A percentile compares a stretch with the other conserved stretches of the same genome.
Conservation (phyloP, 1,284 basidiomycete species). For the Psilocybe mexicana region DNA sequence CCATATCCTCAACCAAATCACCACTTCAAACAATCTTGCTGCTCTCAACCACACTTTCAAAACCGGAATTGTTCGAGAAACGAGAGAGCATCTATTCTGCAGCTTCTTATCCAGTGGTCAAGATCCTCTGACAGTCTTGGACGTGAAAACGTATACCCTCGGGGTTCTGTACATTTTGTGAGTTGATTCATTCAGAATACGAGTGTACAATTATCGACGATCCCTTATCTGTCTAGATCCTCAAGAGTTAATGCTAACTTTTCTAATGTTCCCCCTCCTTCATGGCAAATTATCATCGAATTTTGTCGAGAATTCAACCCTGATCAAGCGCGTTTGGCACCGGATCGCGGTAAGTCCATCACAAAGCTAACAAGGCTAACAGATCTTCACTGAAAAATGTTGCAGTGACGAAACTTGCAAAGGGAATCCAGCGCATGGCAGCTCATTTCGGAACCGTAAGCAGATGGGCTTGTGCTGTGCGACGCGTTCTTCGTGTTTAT, state of each 20-base stretch:
- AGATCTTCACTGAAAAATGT: not conserved
- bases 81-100: conserved; percentile 49
- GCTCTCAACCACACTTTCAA: conserved; percentile 45
- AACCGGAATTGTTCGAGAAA: conserved; percentile 43
- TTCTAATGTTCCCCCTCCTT: conserved; percentile 36
- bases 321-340: conserved; percentile 59
- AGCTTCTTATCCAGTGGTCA: conserved; percentile 50
- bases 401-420: conserved; percentile 51
- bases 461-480: not conserved
- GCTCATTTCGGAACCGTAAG: conserved; percentile 41
- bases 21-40: conserved; percentile 35
- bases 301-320: conserved; percentile 64
- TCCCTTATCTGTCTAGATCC: conserved; percentile 38
- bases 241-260: conserved; percentile 47
- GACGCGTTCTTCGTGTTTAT: not conserved
- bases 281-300: conserved; percentile 41
- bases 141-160: conserved; percentile 56
- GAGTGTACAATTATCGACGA: not conserved
- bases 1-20: conserved; percentile 45
- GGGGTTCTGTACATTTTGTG: conserved; percentile 72
- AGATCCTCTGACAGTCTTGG: conserved; percentile 62
- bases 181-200: conserved; percentile 29
- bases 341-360: conserved; percentile 58
- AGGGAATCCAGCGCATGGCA: conserved; percentile 39
- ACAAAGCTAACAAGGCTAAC: not conserved